These are phyloP conservation scores for Yarrowia deformans DNA, from an alignment of 805 yeast genomes.

Conservation along the genomic window DNA sequence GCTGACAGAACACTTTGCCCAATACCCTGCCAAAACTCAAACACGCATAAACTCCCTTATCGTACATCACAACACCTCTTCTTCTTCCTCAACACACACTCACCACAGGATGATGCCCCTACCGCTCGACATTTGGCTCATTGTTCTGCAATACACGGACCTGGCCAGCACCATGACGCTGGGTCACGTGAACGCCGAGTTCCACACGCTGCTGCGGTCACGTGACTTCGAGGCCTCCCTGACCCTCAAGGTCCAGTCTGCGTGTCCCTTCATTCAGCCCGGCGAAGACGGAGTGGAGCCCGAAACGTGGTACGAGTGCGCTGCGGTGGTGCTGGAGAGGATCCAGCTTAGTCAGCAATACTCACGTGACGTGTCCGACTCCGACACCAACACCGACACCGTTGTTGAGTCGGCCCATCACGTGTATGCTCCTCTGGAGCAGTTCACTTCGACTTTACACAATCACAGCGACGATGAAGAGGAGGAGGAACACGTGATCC, in stretches of 20 bases:
- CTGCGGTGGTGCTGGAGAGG: neutral
- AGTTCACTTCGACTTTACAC: neutral
- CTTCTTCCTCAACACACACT: neutral
- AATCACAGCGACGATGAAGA: neutral
- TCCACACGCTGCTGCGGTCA: neutral
- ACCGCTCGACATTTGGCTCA: conserved; percentile 17
- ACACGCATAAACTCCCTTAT: conserved; percentile 27
- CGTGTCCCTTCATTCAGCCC: conserved; percentile 9
- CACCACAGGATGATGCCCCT: neutral
- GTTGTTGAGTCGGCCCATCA: neutral
- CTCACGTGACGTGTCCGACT: neutral
- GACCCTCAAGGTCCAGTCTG: neutral
- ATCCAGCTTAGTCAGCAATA: neutral
- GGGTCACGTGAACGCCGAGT: conserved; percentile 15
- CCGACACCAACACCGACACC: too few species aligned
- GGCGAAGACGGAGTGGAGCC: conserved; percentile 7
- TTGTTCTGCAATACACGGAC: conserved; percentile 1
- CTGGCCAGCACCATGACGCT: neutral
- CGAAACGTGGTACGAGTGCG: conserved; percentile 9
- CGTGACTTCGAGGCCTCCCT: neutral
- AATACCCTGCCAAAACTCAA: neutral
- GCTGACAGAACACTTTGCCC: too few species aligned
- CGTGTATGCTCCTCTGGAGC: neutral
- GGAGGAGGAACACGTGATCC: neutral
- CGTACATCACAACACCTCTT: neutral